phyloP scores from a whole-genome alignment of 768 basidiomycete species.

The Panellus pusillus region DNA sequence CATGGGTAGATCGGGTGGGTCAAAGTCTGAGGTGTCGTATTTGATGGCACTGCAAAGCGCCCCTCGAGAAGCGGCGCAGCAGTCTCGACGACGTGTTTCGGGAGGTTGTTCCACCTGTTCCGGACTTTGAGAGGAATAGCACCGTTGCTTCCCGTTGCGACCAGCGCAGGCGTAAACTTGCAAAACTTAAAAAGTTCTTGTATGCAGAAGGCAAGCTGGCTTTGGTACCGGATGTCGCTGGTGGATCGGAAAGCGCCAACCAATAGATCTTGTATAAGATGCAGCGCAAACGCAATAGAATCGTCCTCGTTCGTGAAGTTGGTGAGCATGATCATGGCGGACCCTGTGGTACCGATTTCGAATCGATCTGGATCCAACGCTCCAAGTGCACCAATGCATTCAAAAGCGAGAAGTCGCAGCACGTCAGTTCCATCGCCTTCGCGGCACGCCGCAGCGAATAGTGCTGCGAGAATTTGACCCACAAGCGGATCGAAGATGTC shows the following conservation, averaged over 20 bases:
- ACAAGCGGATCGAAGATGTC: conserved; percentile 83
- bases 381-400: conserved; percentile 89
- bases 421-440: conserved; percentile 76
- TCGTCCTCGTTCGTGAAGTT: conserved; percentile 84
- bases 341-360: conserved; percentile 58
- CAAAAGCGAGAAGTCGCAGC: conserved; percentile 72
- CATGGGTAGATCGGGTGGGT: conserved; percentile 77
- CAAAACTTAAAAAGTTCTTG: conserved; percentile 90
- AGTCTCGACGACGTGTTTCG: conserved; percentile 83
- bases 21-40: conserved; percentile 34
- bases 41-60: conserved; percentile 55
- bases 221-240: conserved; percentile 91
- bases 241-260: conserved; percentile 91
- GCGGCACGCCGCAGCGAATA: conserved; percentile 71
- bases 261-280: conserved; percentile 82
- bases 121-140: conserved; percentile 66
- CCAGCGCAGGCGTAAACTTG: conserved; percentile 76
- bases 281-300: conserved; percentile 74
- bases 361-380: conserved; percentile 95
- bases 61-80: conserved; percentile 80
- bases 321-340: conserved; percentile 68
- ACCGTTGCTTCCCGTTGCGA: conserved; percentile 49
- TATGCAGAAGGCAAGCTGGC: conserved; percentile 84
- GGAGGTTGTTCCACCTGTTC: conserved; percentile 75
- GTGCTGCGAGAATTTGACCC: conserved; percentile 61